phyloP scores from a whole-genome alignment of 2,329 filamentous ascomycete genomes.

The Penicillium sumatraense region DNA sequence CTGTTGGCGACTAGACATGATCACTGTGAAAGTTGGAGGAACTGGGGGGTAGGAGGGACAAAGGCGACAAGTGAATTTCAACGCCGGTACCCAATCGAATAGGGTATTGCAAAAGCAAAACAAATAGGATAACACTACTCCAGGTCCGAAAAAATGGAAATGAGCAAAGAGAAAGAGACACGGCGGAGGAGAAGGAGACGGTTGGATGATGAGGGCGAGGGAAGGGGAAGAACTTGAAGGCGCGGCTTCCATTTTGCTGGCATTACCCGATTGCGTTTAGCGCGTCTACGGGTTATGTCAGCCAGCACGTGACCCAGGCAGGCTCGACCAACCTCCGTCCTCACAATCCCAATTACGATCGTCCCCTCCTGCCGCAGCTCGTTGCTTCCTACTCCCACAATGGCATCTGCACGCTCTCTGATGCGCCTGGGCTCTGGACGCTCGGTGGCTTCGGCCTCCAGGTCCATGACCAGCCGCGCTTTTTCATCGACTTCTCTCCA shows the following conservation, averaged over 20 bases:
- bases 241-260: conserved; percentile 35
- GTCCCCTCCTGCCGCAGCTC: conserved; percentile 28
- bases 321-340: conserved; percentile 33
- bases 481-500: conserved; percentile 47
- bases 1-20: conserved; percentile 51
- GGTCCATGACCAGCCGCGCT: conserved; percentile 39
- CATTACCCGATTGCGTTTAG: conserved; percentile 29
- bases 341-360: conserved; percentile 30
- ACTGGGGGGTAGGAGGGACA: conserved; percentile 16
- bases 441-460: conserved; percentile 41
- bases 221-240: conserved; percentile 31
- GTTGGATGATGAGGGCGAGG: conserved; percentile 25
- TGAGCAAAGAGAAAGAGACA: conserved; percentile 30
- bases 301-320: conserved; percentile 29
- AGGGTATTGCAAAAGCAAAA: conserved; percentile 16
- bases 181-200: conserved; percentile 15
- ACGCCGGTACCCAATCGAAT: conserved; percentile 27
- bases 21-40: conserved; percentile 30
- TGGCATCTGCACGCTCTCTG: conserved; percentile 52
- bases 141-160: conserved; percentile 22
- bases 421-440: conserved; percentile 49
- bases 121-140: conserved; percentile 22
- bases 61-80: conserved; percentile 28
- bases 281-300: conserved; percentile 15
- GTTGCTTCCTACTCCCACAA: conserved; percentile 39